Base-by-base conservation (phyloP, 306 rosid genomes). In the Cucumis sativus region DNA sequence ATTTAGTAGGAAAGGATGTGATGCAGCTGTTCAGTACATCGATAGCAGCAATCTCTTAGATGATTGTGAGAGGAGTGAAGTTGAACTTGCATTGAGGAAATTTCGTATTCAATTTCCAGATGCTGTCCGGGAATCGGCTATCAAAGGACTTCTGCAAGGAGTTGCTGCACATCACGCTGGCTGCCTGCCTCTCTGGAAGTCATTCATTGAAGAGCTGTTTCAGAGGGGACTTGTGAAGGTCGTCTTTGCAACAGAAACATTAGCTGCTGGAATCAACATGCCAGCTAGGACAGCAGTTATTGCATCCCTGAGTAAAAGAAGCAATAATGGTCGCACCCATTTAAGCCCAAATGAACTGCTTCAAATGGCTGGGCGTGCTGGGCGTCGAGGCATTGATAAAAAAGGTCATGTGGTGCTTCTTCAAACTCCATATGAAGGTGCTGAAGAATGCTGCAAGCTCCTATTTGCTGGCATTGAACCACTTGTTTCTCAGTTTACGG, bases 291-390 rank as follows among this genome's bases (percentile, higher is more conserved):
- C 98, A 79, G 85, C 97, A 78, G 89, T 92, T 79, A 90, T 95
- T 83, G 84, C 97, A 69, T 95, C 98, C 80, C 91, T 95, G 77
- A 90, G 87, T 85, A 95, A 95, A 87, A 87, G 96, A 80, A 84
- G 85, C 67, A 94, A 92, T 60, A 84, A 74, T 45, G 97, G 98
- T 20, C 96, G 91, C 43, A 76, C 74, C 74, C 88, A 78, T 15
- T 84, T 95, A 84, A 86, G 85, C 81, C 77, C 98, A 80, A 95
- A 95, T 60, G 98, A 95, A 82, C 88, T 95, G 81, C 93, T 95
- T 81, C 98, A 95, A 83, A 95, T 95, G 98, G 98, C 98, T 56
- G 98, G 97, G 78, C 98, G 96, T 78, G 98, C 98, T 82, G 98
- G 98, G 37, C 97, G 98, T 73, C 87, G 98, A 82, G 97, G 98